Conservation (phyloP, 75 land plant species). For the Isoetes taiwanensis region DNA sequence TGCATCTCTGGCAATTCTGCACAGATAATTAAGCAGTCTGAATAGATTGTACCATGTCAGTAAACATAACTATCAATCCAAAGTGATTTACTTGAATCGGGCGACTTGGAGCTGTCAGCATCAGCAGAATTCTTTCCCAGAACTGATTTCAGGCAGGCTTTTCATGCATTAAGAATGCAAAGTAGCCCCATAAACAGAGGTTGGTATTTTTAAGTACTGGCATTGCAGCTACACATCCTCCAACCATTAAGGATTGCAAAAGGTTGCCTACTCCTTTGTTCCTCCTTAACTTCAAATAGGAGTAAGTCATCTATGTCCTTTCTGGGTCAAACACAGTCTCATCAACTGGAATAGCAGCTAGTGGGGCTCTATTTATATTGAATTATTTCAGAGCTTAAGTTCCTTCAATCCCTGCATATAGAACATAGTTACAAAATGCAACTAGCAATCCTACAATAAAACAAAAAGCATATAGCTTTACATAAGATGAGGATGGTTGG, state of each 20-base stretch:
- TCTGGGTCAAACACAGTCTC: slow-evolving; percentile 52
- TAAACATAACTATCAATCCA: too few relatives aligned
- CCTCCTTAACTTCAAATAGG: slow-evolving; percentile 92
- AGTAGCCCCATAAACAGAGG: slow-evolving; percentile 92
- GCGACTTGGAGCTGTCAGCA: slow-evolving; percentile 53
- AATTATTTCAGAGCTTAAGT: too few relatives aligned
- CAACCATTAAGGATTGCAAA: slow-evolving; percentile 64
- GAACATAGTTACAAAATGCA: too few relatives aligned
- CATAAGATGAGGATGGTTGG: too few relatives aligned
- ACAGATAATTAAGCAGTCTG: too few relatives aligned
- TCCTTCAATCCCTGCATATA: too few relatives aligned
- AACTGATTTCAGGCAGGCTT: slow-evolving; percentile 93
- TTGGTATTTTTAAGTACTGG: slow-evolving; percentile 73
- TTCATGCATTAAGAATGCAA: slow-evolving; percentile 92
- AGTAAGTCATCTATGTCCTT: slow-evolving; percentile 64
- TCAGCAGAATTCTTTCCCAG: slow-evolving; percentile 69
- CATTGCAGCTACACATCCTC: slow-evolving; percentile 52
- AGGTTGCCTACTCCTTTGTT: slow-evolving; percentile 72
- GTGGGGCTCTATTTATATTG: too few relatives aligned
- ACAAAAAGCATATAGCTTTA: too few relatives aligned
- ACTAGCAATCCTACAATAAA: too few relatives aligned
- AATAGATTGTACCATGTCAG: too few relatives aligned
- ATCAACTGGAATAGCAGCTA: too few relatives aligned
- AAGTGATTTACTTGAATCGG: slow-evolving; percentile 45
- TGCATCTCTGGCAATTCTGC: slow-evolving; percentile 55